Conservation (phyloP, 1,284 basidiomycete genomes). For the Irpex sp. region DNA sequence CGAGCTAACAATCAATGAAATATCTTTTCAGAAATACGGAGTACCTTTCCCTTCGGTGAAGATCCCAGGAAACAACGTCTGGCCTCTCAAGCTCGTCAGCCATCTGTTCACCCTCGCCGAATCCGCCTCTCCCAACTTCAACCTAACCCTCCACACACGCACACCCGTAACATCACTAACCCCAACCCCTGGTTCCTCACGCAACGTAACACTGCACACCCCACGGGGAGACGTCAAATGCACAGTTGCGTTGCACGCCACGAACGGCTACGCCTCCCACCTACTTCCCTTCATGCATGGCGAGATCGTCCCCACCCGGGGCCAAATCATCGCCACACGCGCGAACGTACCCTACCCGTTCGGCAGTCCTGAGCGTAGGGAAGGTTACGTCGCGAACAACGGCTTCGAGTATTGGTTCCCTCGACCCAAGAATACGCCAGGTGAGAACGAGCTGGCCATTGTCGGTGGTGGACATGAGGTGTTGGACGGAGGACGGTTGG, state of each 20-base stretch:
- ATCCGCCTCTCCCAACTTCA: conserved; percentile 28
- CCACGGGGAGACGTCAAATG: conserved; percentile 57
- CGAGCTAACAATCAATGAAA: too few species aligned
- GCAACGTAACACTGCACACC: conserved; percentile 51
- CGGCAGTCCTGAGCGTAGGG: not conserved
- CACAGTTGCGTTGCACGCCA: conserved; percentile 70
- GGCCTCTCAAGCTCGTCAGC: conserved; percentile 76
- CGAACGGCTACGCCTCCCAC: conserved; percentile 73
- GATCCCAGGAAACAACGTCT: conserved; percentile 60
- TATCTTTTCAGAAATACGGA: conserved; percentile 45
- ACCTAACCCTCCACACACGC: conserved; percentile 60
- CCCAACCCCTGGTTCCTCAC: conserved; percentile 1
- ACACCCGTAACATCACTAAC: conserved; percentile 57
- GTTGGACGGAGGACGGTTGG: conserved; percentile 35
- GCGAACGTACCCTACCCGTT: conserved; percentile 36
- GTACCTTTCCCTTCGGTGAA: conserved; percentile 48
- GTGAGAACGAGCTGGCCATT: conserved; percentile 46
- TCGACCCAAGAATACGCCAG: conserved; percentile 25
- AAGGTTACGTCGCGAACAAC: conserved; percentile 32
- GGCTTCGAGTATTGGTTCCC: conserved; percentile 80
- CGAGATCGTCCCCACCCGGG: conserved; percentile 70
- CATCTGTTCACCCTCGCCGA: conserved; percentile 49
- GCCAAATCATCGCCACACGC: conserved; percentile 65
- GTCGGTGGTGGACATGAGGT: conserved; percentile 68
- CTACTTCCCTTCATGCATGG: conserved; percentile 58